Percentiles rank a stretch among this genome's conserved stretches.
phyloP scores from a whole-genome alignment of 2,329 filamentous ascomycete species.

The Ceratocystis papillata region DNA sequence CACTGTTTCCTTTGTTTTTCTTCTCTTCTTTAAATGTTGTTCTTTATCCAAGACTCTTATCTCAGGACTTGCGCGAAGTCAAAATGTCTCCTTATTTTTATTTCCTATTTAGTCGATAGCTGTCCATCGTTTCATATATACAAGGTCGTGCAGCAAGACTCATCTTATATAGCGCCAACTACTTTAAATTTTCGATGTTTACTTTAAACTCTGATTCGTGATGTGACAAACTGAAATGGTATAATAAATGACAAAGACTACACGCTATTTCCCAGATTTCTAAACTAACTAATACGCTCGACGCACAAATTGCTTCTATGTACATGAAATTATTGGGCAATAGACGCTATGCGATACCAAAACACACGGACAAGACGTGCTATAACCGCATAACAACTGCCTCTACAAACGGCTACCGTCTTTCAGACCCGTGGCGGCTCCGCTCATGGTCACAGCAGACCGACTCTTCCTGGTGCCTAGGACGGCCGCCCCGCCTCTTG shows the following conservation, averaged over 20 bases:
- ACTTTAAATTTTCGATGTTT: neutral
- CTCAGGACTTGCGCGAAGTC: constrained; percentile 6
- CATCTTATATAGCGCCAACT: neutral
- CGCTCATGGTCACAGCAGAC: constrained; percentile 42
- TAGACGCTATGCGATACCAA: no score
- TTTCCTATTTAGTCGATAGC: neutral
- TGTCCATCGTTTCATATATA: neutral
- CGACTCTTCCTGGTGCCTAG: constrained; percentile 29
- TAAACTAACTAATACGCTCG: no score
- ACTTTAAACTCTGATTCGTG: neutral
- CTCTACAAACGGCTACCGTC: constrained; percentile 21
- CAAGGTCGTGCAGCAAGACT: neutral
- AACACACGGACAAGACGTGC: no score
- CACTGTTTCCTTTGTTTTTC: neutral
- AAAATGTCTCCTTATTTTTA: constrained; percentile 1
- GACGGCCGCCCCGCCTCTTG: constrained; percentile 43
- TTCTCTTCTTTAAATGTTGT: neutral
- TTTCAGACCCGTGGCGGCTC: constrained; percentile 31
- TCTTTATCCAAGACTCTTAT: neutral
- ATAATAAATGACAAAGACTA: neutral
- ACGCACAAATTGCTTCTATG: no score
- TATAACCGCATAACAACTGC: no score
- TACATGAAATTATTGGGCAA: no score
- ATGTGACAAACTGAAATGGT: neutral
- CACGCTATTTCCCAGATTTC: neutral